These are phyloP conservation scores for Colletotrichum plurivorum DNA, from an alignment of 2,329 filamentous ascomycete genomes.

Conservation along the genomic window DNA sequence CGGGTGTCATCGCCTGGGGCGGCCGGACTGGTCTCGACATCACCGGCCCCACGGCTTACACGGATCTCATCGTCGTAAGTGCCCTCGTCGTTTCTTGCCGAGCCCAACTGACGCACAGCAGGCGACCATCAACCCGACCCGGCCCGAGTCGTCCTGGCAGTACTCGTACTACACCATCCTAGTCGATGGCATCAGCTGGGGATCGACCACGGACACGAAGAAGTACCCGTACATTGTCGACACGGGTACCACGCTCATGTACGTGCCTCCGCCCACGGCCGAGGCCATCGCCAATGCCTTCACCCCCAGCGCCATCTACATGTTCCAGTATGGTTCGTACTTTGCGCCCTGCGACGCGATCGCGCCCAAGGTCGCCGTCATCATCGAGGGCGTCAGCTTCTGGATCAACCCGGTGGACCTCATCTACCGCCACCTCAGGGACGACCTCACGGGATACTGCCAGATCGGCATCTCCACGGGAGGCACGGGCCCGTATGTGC, in stretches of 20 bases:
- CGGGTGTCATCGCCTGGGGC: constrained; percentile 63
- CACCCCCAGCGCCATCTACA: constrained; percentile 61
- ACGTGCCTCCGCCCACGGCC: constrained; percentile 64
- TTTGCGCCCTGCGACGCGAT: constrained; percentile 64
- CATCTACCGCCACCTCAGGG: constrained; percentile 59
- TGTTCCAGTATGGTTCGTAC: constrained; percentile 63
- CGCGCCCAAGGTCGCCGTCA: constrained; percentile 60
- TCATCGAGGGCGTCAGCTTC: constrained; percentile 60
- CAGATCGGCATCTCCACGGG: constrained; percentile 62
- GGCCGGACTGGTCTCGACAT: constrained; percentile 55
- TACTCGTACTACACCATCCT: constrained; percentile 69
- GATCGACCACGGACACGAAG: constrained; percentile 55
- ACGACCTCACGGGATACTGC: constrained; percentile 63
- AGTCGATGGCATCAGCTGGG: constrained; percentile 63
- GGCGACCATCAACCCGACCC: constrained; percentile 58
- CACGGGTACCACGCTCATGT: constrained; percentile 66
- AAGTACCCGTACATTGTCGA: constrained; percentile 67
- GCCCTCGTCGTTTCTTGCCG: background rate
- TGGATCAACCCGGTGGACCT: constrained; percentile 64
- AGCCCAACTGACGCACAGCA: constrained; percentile 43
- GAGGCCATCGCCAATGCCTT: constrained; percentile 63
- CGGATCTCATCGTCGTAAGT: constrained; percentile 63
- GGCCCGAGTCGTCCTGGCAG: constrained; percentile 56
- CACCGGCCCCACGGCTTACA: constrained; percentile 48
- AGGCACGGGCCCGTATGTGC: constrained; percentile 61